phyloP scores from a whole-genome alignment of 2,329 filamentous ascomycete genomes.

The Aspergillus floridensis region DNA sequence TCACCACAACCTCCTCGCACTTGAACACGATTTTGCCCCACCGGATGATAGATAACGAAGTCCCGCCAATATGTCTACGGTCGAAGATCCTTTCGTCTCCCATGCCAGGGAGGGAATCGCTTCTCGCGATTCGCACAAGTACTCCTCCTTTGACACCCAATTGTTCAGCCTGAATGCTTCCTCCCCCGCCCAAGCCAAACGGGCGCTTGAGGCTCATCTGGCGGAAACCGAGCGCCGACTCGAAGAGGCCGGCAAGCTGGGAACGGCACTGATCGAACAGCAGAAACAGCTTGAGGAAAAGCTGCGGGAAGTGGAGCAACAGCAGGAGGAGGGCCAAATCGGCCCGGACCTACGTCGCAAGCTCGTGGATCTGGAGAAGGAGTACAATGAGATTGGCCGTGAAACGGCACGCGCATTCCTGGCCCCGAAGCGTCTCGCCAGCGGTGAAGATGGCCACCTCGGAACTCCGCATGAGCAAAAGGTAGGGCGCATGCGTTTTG shows the following conservation, averaged over 20 bases:
- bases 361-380: constrained; percentile 82
- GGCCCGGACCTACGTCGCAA: constrained; percentile 78
- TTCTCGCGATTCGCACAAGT: constrained; percentile 60
- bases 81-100: constrained; percentile 60
- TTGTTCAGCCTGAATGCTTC: constrained; percentile 75
- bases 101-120: constrained; percentile 43
- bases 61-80: constrained; percentile 24
- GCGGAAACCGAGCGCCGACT: constrained; percentile 88
- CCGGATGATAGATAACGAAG: constrained; percentile 14
- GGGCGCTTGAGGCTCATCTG: constrained; percentile 85
- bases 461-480: constrained; percentile 49
- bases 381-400: constrained; percentile 89
- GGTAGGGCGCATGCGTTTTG: constrained; percentile 30
- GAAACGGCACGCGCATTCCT: constrained; percentile 88
- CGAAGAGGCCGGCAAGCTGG: constrained; percentile 85
- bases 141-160: constrained; percentile 78
- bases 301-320: constrained; percentile 77
- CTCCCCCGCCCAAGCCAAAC: constrained; percentile 82
- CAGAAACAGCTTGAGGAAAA: constrained; percentile 78
- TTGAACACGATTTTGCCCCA: background rate
- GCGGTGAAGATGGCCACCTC: constrained; percentile 58
- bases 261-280: constrained; percentile 82
- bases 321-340: constrained; percentile 73
- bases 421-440: constrained; percentile 73
- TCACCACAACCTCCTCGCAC: constrained; percentile 5